Base-by-base conservation (phyloP, 352 stramenopile genomes). In the Phytophthora citrophthora region DNA sequence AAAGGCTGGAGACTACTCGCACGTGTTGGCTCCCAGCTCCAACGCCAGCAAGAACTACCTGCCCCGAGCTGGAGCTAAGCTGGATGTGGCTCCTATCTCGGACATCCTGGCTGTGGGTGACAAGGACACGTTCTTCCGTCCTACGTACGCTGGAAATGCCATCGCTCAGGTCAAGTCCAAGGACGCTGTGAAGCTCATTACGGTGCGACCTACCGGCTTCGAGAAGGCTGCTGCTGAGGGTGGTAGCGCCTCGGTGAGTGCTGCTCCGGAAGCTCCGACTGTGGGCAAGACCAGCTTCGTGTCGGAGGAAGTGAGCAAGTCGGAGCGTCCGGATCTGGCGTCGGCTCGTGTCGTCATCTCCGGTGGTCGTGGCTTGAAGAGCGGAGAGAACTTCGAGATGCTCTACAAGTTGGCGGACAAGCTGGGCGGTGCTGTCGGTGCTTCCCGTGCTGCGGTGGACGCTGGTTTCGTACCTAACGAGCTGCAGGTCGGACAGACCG, bases 401-500 rank as follows among this genome's bases (percentile, higher is more conserved):
- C 83, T 99, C 46, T 98, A 99, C 78, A 90, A 88, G 65, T 78
- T 99, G 43, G 98, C 97, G 1, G 97, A 99, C 76, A 99, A 99
- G 75, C 76, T 99, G 5, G 95, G 95, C 43, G 98, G 91, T 44
- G 97, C 97, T 10, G 97, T 99, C 12, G 98, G 98, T 46, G 98
- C 97, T 15, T 99, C 93, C 20, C 90, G 98, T 54, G 97, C 97
- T 2, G 98, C 97, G 6, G 98, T 99, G 18, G 98, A 99, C 79
- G 97, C 97, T 6, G 97, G 97, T 36, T 99, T 97, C 66, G 96
- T 99, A 44, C 95, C 97, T 6, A 99, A 99, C 81, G 98, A 99
- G 77, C 85, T 98, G 65, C 97, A 99, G 88, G 96, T 99, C 38
- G 98, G 98, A 48, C 98, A 99, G 81, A 99, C 98, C 5, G 98